Conservation (phyloP, 2,329 filamentous ascomycete genomes). For the Fusarium sp. region DNA sequence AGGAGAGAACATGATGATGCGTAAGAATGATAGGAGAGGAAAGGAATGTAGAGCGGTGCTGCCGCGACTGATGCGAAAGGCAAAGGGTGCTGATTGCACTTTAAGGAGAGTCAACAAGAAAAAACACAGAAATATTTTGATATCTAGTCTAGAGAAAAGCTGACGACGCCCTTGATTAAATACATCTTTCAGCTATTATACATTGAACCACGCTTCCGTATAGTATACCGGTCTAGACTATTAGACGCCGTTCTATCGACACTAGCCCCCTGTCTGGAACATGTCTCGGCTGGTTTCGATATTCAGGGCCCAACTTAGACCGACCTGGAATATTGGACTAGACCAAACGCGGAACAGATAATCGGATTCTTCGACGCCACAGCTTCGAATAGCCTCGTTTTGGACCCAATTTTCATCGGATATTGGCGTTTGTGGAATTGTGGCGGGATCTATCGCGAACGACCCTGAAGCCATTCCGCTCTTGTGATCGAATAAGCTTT, state of each 20-base stretch:
- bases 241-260: not conserved
- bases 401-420: not conserved
- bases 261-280: slow-evolving; percentile 26
- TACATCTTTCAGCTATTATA: not conserved
- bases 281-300: slow-evolving; percentile 14
- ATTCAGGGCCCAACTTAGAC: not conserved
- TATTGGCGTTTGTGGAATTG: slow-evolving; percentile 29
- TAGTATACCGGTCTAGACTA: slow-evolving; percentile 24
- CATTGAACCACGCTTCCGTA: slow-evolving; percentile 13
- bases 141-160: no score
- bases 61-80: slow-evolving; percentile 3
- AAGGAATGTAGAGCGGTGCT: slow-evolving; percentile 20
- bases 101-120: slow-evolving; percentile 11
- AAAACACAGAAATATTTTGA: not conserved
- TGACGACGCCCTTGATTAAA: not conserved
- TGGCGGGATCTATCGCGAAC: slow-evolving; percentile 14
- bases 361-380: slow-evolving; percentile 19
- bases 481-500: slow-evolving; percentile 21
- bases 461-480: slow-evolving; percentile 1
- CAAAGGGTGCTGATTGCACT: not conserved
- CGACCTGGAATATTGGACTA: slow-evolving; percentile 7
- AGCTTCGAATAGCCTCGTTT: not conserved
- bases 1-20: slow-evolving; percentile 44
- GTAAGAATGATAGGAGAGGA: not conserved
- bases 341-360: slow-evolving; percentile 10